Evolutionary conservation across 202 grass and related monocot species (phyloP).

Genomic region (Sporobolus alterniflorus): DNA sequence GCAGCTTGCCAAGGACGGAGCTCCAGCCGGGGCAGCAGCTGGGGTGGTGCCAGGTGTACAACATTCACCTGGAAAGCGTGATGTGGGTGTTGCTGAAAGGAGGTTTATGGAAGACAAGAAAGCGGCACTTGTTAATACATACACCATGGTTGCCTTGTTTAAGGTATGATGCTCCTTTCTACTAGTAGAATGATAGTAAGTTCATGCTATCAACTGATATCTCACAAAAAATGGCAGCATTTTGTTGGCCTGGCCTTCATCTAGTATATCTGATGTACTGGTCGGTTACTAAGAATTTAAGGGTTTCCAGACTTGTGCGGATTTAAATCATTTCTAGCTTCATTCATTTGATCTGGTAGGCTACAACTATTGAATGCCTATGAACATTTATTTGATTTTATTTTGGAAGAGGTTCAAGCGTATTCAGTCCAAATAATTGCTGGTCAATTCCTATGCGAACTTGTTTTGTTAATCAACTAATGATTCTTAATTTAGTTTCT

Average conservation of each 20-base stretch:
- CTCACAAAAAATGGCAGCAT: neutral
- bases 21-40: constrained; percentile 17
- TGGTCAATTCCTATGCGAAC: neutral
- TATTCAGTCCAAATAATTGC: neutral
- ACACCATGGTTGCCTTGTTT: constrained; percentile 53
- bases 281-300: constrained; percentile 7
- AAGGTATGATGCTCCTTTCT: constrained; percentile 60
- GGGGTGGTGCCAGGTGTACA: neutral
- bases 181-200: constrained; percentile 10
- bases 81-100: constrained; percentile 21
- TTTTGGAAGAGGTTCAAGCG: neutral
- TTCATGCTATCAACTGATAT: constrained; percentile 3
- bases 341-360: constrained; percentile 11
- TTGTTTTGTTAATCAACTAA: constrained; percentile 16
- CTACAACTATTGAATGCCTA: constrained; percentile 13
- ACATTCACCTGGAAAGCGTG: constrained; percentile 22
- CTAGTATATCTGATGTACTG: neutral
- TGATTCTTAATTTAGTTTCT: constrained; percentile 5
- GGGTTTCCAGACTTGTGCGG: neutral
- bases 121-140: constrained; percentile 31
- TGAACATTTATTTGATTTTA: neutral
- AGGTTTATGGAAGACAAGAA: constrained; percentile 49
- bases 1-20: constrained; percentile 65
- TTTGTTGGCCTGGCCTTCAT: neutral
- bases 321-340: constrained; percentile 26